These are phyloP conservation scores for Hypomontagnella submonticulosa DNA, from an alignment of 495 filamentous ascomycete species.

Conservation along the genomic window DNA sequence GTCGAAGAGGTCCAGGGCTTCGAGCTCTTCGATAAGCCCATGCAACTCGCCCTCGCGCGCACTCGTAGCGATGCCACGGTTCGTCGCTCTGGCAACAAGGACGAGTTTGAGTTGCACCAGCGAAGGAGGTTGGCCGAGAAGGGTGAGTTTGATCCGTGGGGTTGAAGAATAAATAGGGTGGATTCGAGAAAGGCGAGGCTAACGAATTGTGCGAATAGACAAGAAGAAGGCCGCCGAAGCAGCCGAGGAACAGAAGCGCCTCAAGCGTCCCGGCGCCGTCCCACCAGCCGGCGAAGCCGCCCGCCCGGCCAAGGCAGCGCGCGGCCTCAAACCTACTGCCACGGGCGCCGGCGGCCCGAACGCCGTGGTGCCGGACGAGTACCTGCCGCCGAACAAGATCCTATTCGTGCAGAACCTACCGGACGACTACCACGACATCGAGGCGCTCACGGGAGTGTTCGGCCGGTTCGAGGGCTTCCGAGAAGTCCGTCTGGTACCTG, in stretches of 20 bases:
- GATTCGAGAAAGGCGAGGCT: constrained; percentile 5
- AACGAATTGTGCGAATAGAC: constrained; percentile 62
- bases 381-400: constrained; percentile 95
- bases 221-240: constrained; percentile 90
- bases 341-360: constrained; percentile 56
- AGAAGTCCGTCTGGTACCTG: constrained; percentile 89
- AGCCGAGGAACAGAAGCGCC: constrained; percentile 81
- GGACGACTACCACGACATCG: constrained; percentile 84
- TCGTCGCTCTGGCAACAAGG: constrained; percentile 71
- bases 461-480: constrained; percentile 92
- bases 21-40: constrained; percentile 92
- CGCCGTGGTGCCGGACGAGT: constrained; percentile 92
- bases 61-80: constrained; percentile 92
- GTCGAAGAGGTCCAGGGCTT: constrained; percentile 94
- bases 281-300: constrained; percentile 60
- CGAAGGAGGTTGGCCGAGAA: constrained; percentile 87
- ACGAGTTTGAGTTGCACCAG: constrained; percentile 91
- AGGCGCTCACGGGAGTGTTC: constrained; percentile 82
- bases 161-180: too few species aligned
- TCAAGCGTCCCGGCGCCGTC: constrained; percentile 75
- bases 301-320: constrained; percentile 76
- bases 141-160: too few species aligned
- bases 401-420: constrained; percentile 96
- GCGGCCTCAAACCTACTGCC: constrained; percentile 80
- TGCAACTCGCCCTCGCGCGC: constrained; percentile 86